Base-by-base conservation (phyloP, 2,329 filamentous ascomycete genomes). In the Pyricularia grisea region DNA sequence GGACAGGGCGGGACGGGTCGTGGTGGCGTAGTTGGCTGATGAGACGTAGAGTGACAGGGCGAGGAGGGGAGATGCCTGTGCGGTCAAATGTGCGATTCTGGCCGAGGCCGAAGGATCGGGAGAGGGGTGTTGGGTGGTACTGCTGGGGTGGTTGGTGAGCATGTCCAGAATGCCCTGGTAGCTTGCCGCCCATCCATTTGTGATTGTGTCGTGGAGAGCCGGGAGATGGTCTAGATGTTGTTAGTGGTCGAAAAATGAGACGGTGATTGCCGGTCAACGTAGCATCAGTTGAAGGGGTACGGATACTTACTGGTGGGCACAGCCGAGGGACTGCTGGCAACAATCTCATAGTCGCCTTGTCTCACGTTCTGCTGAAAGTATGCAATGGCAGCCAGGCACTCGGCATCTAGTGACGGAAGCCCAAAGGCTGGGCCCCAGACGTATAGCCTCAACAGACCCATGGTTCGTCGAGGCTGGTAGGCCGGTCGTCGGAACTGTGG, bases 1-100 rank as follows among this genome's bases (percentile, higher is more conserved):
- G 72, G 90, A 92, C 80, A 93, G 97, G 55, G 92, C 90, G 2
- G 93, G 92, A 20, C 93, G 88, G 4, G 93, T 97, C 66, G 85
- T 81, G 63, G 85, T 82, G 69, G 88, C 84, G 86, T 95, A 99
- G 81, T 98, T 97, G 72, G 93, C 88, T 69, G 90, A 92, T 36
- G 93, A 95, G 72, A 95, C 91, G 78, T 96, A 98, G 73, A 98
- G 89, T 67, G 90, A 94, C 69, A 97, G 88, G 74, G 96, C 92
- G 74, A 97, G 78, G 70, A 98, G 86, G 36, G 90, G 88, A 67
- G 89, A 88, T n/a, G 90, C 92, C 70, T 90, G 88, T 30, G 89
- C 86, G 76, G 89, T 84, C 73, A 97, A 81, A 78, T 94, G 94
- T 71, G 92, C 86, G 50, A 87, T 82, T 79, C 85, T 84, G 71